These are phyloP conservation scores for Saturnispora mendoncae DNA, from an alignment of 805 yeast species.

Conservation along the genomic window DNA sequence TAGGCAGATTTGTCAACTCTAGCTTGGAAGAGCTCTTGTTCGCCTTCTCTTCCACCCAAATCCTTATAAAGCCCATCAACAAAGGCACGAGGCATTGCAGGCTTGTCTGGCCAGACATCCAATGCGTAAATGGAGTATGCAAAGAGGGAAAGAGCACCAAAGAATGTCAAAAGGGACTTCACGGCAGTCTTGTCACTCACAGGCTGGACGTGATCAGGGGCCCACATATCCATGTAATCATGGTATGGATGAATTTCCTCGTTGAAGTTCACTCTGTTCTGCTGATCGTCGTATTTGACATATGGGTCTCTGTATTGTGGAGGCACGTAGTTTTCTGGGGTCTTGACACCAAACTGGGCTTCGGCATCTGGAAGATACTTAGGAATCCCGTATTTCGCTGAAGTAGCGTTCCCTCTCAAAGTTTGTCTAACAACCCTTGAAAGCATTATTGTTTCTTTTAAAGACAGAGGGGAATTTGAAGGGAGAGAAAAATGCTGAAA, in stretches of 20 bases:
- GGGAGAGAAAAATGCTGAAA: neutral
- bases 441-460: conserved; percentile 2
- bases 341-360: conserved; percentile 42
- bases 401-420: conserved; percentile 13
- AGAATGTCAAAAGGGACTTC: conserved; percentile 46
- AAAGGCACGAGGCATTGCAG: conserved; percentile 67
- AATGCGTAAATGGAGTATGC: conserved; percentile 39
- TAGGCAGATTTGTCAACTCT: conserved; percentile 29
- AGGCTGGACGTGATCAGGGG: conserved; percentile 64
- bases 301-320: conserved; percentile 62
- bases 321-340: conserved; percentile 45
- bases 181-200: conserved; percentile 56
- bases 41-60: conserved; percentile 53
- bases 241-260: conserved; percentile 66
- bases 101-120: conserved; percentile 53
- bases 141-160: conserved; percentile 38
- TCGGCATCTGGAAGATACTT: conserved; percentile 24
- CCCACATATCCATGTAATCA: conserved; percentile 75
- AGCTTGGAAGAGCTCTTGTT: conserved; percentile 36
- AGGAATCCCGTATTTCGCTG: conserved; percentile 21
- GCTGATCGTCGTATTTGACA: conserved; percentile 67
- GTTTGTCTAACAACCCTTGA: conserved; percentile 1
- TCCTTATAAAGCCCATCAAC: conserved; percentile 73
- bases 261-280: conserved; percentile 67
- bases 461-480: too few relatives aligned